Conservation (phyloP, 1,284 basidiomycete species). For the Microbotryomycetes sp. region DNA sequence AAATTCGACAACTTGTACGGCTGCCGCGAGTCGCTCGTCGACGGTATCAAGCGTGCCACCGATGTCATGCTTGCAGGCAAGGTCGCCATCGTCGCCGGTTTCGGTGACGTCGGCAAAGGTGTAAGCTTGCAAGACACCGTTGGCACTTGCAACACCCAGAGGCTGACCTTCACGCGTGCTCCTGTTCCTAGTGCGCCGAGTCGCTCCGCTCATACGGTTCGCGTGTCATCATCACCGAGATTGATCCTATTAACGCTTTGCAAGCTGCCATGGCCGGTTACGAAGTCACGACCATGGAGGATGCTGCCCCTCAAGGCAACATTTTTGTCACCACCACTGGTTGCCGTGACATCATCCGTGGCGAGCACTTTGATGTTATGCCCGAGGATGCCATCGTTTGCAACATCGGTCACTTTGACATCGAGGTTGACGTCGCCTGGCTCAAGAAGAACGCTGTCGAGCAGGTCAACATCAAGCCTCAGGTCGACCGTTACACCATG, state of each 20-base stretch:
- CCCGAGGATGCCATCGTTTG: conserved; percentile 97
- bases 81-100: conserved; percentile 96
- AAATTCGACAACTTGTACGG: conserved; percentile 89
- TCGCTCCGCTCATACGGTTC: conserved; percentile 94
- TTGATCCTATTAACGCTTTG: conserved; percentile 99
- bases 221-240: conserved; percentile 93
- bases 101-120: conserved; percentile 98
- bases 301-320: conserved; percentile 79
- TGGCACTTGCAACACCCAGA: too few species aligned
- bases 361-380: conserved; percentile 88
- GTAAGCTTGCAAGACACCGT: too few species aligned
- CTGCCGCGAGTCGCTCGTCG: conserved; percentile 98
- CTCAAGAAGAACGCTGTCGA: conserved; percentile 86
- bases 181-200: conserved; percentile 74
- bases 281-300: conserved; percentile 98
- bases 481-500: conserved; percentile 98
- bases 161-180: too few species aligned
- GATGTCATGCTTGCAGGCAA: conserved; percentile 99
- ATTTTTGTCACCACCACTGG: conserved; percentile 98
- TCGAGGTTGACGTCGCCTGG: conserved; percentile 99
- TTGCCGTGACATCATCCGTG: conserved; percentile 96
- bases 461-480: conserved; percentile 91
- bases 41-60: conserved; percentile 99
- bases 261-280: conserved; percentile 99
- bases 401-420: conserved; percentile 96